These are phyloP conservation scores for Evernia prunastri DNA, from an alignment of 495 filamentous ascomycete genomes.

Conservation along the genomic window DNA sequence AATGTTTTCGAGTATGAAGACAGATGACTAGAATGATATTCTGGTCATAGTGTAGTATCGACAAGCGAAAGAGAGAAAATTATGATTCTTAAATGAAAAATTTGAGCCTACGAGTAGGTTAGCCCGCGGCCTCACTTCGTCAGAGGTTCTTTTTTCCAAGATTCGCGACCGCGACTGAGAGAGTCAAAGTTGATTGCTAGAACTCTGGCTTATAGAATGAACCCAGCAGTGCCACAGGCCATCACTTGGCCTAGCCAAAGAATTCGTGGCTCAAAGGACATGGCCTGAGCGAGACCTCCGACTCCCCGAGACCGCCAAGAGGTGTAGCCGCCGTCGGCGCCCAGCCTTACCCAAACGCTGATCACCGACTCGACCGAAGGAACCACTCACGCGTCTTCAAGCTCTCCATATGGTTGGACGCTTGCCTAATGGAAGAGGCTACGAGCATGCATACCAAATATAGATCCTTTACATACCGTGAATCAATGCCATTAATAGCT, in stretches of 20 bases:
- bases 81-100: neutral
- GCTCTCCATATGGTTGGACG: slow-evolving; percentile 7
- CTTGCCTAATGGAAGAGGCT: slow-evolving; percentile 5
- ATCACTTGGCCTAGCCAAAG: neutral
- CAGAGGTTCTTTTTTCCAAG: neutral
- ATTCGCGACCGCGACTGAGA: neutral
- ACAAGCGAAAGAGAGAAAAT: neutral
- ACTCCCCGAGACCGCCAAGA: neutral
- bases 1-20: neutral
- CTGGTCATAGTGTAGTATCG: neutral
- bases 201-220: neutral
- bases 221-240: neutral
- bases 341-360: slow-evolving; percentile 16
- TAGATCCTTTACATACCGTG: neutral
- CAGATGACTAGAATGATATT: neutral
- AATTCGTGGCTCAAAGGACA: neutral
- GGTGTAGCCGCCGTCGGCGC: slow-evolving; percentile 5
- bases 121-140: neutral
- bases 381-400: neutral
- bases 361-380: slow-evolving; percentile 6
- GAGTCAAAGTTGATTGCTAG: neutral
- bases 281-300: neutral
- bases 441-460: neutral
- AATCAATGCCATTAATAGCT: slow-evolving; percentile 6
- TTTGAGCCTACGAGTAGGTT: neutral